Conservation (phyloP, 257 asterid species). For the Anisodus tanguticus region DNA sequence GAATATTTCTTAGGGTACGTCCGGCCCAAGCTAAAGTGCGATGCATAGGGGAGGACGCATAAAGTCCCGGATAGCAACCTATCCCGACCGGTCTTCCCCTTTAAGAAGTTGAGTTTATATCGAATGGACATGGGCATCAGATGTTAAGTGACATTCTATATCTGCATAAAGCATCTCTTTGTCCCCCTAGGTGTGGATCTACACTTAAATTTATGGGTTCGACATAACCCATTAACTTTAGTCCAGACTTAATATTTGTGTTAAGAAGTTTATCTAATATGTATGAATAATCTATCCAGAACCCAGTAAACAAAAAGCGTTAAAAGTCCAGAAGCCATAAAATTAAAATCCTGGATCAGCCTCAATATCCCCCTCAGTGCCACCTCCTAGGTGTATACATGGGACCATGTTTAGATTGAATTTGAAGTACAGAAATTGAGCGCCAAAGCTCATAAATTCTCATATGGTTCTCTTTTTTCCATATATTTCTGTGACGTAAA, state of each 20-base stretch:
- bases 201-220: no score
- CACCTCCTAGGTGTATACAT: not conserved
- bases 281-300: no score
- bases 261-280: no score
- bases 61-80: not conserved
- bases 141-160: not conserved
- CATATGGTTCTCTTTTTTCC: not conserved
- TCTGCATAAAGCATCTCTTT: not conserved
- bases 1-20: not conserved
- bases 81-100: not conserved
- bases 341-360: no score
- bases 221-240: no score
- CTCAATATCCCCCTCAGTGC: not conserved
- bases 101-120: not conserved
- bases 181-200: not conserved
- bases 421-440: not conserved
- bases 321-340: no score
- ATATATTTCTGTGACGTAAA: not conserved
- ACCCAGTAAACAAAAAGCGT: no score
- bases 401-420: conserved; percentile 12
- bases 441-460: not conserved
- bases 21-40: not conserved
- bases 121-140: not conserved
- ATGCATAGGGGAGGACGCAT: not conserved
- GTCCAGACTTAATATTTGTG: no score